Base-by-base conservation (phyloP, 371 early-diverging fungal genomes). In the Rhizopus stolonifer region DNA sequence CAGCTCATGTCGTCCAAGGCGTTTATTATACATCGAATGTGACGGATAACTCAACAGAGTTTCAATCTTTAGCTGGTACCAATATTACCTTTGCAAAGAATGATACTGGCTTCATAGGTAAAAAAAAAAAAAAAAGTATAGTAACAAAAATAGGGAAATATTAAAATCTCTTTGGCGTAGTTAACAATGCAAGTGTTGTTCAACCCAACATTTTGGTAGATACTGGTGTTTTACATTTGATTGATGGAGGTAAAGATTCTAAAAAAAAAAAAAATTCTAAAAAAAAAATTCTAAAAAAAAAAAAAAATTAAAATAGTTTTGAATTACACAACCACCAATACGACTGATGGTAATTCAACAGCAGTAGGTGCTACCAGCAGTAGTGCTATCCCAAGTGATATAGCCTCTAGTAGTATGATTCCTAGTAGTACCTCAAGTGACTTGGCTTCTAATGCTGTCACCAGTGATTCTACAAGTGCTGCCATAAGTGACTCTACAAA, bases 171-270 rank as follows among this genome's bases (percentile, higher is more conserved):
- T 21, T 44, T 10, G n/a, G n/a, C n/a, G n/a, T 39, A 58, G 51
- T 58, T 24, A 64, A 65, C 39, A 54, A 53, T 22, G 59, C 68
- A 1, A 63, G 38, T 3, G 36, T 79, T 24, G 70, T 70, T 6
- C 29, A 62, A 10, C 53, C 67, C 8, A 66, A 79, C 38, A 58
- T 79, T 11, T 32, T 79, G 10, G 46, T 61, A 13, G 54, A 72
- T 52, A 69, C 70, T 45, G 80, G 80, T 23, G 80, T 79, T 0
- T 54, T 79, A 36, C 80, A 79, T 44, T 33, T 74, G 18, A 79
- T 79, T 26, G 54, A 53, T 49, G 39, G 54, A 33, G 33, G 59
- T 59, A 53, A 44, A n/a, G 52, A 5, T 14, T 15, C 15, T 36
- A 15, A n/a, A 2, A n/a, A n/a, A n/a, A n/a, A n/a, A n/a, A n/a